phyloP scores from a whole-genome alignment of 768 basidiomycete species.

The Tulasnella sp. region DNA sequence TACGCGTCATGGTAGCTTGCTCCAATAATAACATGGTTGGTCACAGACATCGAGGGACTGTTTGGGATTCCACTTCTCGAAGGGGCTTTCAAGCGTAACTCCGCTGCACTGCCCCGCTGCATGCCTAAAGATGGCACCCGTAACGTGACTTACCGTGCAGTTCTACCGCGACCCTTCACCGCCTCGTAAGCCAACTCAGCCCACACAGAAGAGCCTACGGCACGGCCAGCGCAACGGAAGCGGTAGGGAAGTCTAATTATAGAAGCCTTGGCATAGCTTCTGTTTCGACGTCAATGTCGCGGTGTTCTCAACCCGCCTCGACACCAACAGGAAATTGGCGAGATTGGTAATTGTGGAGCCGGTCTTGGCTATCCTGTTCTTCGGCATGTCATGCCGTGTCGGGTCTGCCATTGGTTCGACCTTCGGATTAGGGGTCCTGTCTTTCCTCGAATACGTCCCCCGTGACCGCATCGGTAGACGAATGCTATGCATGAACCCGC shows the following conservation, averaged over 20 bases:
- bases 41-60: not conserved
- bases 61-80: not conserved
- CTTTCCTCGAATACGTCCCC: not conserved
- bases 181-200: not conserved
- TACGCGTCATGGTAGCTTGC: not conserved
- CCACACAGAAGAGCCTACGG: too few relatives aligned
- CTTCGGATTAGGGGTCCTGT: not conserved
- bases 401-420: not conserved
- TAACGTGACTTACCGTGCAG: not conserved
- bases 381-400: not conserved
- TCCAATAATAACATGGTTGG: not conserved
- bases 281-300: not conserved
- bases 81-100: not conserved
- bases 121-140: not conserved
- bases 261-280: conserved; percentile 4
- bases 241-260: not conserved
- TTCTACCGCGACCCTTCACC: not conserved
- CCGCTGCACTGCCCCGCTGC: not conserved
- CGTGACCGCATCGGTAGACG: not conserved
- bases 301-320: not conserved
- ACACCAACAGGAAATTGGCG: not conserved
- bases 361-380: not conserved
- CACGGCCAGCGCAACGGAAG: not conserved
- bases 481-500: not conserved
- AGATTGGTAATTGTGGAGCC: not conserved